These are phyloP conservation scores for Ogataea glucozyma DNA, from an alignment of 805 yeast species.

Conservation along the genomic window DNA sequence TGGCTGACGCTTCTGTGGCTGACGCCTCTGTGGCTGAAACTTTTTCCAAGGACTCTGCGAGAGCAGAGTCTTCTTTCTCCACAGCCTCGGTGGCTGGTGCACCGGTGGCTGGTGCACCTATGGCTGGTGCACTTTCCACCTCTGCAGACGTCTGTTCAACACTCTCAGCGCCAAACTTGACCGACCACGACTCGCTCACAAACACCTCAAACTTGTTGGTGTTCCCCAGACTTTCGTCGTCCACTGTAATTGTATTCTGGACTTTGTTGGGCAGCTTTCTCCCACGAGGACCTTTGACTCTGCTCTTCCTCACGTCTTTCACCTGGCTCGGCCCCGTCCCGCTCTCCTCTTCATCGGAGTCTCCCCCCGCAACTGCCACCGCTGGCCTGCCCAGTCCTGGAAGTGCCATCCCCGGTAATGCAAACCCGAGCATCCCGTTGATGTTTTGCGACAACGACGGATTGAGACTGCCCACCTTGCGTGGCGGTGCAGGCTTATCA, in stretches of 20 bases:
- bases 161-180: constrained; percentile 20
- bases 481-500: constrained; percentile 6
- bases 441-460: constrained; percentile 57
- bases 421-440: constrained; percentile 55
- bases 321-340: constrained; percentile 18
- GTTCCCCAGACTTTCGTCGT: constrained; percentile 33
- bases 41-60: not conserved
- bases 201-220: constrained; percentile 36
- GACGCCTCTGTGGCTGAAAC: not conserved
- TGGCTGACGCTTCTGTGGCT: not conserved
- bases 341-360: constrained; percentile 16
- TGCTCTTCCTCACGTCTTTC: constrained; percentile 44
- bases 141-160: no score
- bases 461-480: constrained; percentile 26
- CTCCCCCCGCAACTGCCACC: constrained; percentile 18
- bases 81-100: constrained; percentile 1
- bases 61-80: not conserved
- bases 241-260: constrained; percentile 41
- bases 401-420: constrained; percentile 53
- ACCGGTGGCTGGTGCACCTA: constrained; percentile 3
- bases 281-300: constrained; percentile 76
- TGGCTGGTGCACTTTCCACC: constrained; percentile 2
- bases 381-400: constrained; percentile 60
- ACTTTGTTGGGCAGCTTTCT: constrained; percentile 65
- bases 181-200: constrained; percentile 41